These are phyloP conservation scores for Aspergillus carbonarius DNA, from an alignment of 2,329 filamentous ascomycete genomes.

Conservation along the genomic window DNA sequence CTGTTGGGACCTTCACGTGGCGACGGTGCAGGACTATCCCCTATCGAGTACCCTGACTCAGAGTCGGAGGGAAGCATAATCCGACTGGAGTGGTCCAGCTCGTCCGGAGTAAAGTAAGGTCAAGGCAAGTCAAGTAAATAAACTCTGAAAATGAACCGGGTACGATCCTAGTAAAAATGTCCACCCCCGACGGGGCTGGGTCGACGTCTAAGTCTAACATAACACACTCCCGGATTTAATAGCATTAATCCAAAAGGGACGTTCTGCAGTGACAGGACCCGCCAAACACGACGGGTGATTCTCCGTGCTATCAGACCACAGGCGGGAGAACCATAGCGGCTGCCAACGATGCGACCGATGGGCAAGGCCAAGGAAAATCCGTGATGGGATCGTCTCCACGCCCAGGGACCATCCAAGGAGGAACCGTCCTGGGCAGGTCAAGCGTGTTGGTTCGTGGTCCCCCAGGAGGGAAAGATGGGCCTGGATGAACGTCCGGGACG, in stretches of 20 bases:
- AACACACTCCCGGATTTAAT: no score
- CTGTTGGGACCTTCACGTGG: slow-evolving; percentile 6
- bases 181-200: neutral
- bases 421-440: neutral
- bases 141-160: neutral
- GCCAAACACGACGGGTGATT: neutral
- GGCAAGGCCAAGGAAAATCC: neutral
- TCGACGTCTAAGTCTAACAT: neutral
- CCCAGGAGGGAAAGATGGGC: neutral
- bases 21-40: slow-evolving; percentile 13
- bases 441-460: slow-evolving; percentile 4
- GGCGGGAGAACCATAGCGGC: neutral
- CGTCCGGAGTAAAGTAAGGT: neutral
- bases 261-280: neutral
- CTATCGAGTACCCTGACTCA: slow-evolving; percentile 10
- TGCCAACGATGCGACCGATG: slow-evolving; percentile 6
- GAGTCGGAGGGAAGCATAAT: slow-evolving; percentile 1
- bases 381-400: neutral
- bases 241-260: neutral
- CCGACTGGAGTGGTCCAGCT: neutral
- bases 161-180: neutral
- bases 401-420: neutral
- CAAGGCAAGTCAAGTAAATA: neutral
- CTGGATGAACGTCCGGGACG: neutral
- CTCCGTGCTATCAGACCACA: neutral